Conservation (phyloP, 805 yeast genomes). For the Yarrowia bubula region DNA sequence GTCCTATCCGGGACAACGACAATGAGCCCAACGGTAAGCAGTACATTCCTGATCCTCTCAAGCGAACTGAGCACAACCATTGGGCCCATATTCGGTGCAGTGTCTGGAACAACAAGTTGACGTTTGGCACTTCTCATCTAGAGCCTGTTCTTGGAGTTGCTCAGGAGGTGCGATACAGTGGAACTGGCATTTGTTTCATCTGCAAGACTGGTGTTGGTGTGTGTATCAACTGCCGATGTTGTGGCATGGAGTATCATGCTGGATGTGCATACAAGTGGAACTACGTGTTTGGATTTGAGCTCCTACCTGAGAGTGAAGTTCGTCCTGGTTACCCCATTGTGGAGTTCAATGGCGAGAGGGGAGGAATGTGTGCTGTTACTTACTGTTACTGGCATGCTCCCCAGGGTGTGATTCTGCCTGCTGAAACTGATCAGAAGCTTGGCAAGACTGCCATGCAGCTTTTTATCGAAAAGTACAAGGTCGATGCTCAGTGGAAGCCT, state of each 20-base stretch:
- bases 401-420: background rate
- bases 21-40: slow-evolving; percentile 43
- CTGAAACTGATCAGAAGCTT: slow-evolving; percentile 32
- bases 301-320: slow-evolving; percentile 28
- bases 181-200: slow-evolving; percentile 35
- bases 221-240: slow-evolving; percentile 48
- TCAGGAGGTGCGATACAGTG: background rate
- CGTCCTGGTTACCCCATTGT: slow-evolving; percentile 24
- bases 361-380: slow-evolving; percentile 31
- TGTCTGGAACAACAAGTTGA: slow-evolving; percentile 48
- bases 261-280: slow-evolving; percentile 56
- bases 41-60: slow-evolving; percentile 58
- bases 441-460: slow-evolving; percentile 37
- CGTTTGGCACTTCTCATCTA: slow-evolving; percentile 44
- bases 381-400: slow-evolving; percentile 31
- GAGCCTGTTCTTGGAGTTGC: slow-evolving; percentile 50
- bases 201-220: slow-evolving; percentile 58
- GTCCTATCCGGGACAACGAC: slow-evolving; percentile 53
- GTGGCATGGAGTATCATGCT: slow-evolving; percentile 47
- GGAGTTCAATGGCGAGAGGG: slow-evolving; percentile 34
- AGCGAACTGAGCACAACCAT: slow-evolving; percentile 60
- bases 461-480: slow-evolving; percentile 35
- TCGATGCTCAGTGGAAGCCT: slow-evolving; percentile 2
- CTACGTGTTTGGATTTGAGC: slow-evolving; percentile 54
- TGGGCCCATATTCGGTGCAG: slow-evolving; percentile 85